Base-by-base conservation (phyloP, 352 stramenopile species). In the Globisporangium sylvaticum region DNA sequence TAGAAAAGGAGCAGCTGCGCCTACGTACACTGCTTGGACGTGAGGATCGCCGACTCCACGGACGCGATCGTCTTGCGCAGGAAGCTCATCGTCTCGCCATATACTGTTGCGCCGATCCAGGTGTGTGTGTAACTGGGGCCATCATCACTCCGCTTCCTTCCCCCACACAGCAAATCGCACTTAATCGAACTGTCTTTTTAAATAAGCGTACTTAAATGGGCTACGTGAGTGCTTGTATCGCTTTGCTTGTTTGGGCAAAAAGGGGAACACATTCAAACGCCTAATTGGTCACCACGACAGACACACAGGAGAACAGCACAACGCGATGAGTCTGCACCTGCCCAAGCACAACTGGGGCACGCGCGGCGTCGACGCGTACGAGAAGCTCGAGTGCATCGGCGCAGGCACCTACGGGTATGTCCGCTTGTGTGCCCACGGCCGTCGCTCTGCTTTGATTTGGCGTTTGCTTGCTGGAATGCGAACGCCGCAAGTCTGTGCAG, bases 331-430 rank as follows among this genome's bases (percentile, higher is more conserved):
- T 69, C 84, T 96, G 60, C 83, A 94, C 67, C 65, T 96, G 71
- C 88, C 88, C 57, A 89, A 89, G 78, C 87, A 94, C 61, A 76
- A 88, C 48, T 96, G 88, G 88, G 85, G 88, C 54, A 96, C 88
- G 27, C 82, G 84, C 60, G 76, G 83, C 68, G 86, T 96, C 71
- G 82, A 92, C 61, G 82, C 85, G 63, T 96, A 96, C 63, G 88
- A 95, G 76, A 96, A 96, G 78, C 80, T 96, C 29, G 88, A 96
- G 64, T 94, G 88, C 76, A 95, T 96, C 56, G 88, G 88, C 25
- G 87, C 87, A n/a, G 88, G 88, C n/a, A 96, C 88, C 18, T 96
- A 96, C 50, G 88, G 88, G 87, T 92, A 69, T 53, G 74, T 69
- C 3, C 48, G 24, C 27, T 39, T 59, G 54, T n/a, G 4, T 25